These are phyloP conservation scores for Yamadazyma diddensiae DNA, from an alignment of 1,139 yeast genomes.

Conservation along the genomic window DNA sequence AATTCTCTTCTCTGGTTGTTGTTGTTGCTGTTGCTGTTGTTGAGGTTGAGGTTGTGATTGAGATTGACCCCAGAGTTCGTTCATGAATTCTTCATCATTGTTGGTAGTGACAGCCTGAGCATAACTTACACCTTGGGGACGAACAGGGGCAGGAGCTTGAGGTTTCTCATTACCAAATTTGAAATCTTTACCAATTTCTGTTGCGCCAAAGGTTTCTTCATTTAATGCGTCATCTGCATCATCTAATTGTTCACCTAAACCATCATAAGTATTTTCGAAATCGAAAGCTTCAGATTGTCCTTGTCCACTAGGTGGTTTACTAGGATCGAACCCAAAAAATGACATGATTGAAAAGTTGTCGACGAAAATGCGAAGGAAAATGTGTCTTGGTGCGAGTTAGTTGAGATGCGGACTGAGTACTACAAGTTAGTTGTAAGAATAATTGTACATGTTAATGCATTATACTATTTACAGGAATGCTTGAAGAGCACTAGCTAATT, in stretches of 20 bases:
- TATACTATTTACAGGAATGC: conserved; percentile 34
- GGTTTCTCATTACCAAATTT: conserved; percentile 51
- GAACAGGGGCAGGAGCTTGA: conserved; percentile 16
- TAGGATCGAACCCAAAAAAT: conserved; percentile 55
- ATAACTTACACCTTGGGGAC: conserved; percentile 45
- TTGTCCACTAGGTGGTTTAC: conserved; percentile 26
- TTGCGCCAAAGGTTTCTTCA: conserved; percentile 83
- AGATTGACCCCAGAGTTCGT: conserved; percentile 44
- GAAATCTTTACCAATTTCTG: conserved; percentile 65
- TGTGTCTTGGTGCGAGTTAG: too few species aligned
- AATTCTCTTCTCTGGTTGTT: conserved; percentile 38
- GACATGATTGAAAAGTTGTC: conserved; percentile 32
- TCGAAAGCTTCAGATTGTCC: conserved; percentile 44
- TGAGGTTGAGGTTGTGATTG: conserved; percentile 8
- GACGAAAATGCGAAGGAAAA: conserved; percentile 10
- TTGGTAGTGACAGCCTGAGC: conserved; percentile 53
- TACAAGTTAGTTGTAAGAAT: too few species aligned
- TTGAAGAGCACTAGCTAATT: conserved; percentile 75
- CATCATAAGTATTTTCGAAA: conserved; percentile 83
- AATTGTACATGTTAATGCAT: too few species aligned
- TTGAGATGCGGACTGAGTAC: too few species aligned
- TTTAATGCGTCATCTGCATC: conserved; percentile 82
- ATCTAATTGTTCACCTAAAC: conserved; percentile 63
- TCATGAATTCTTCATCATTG: conserved; percentile 50
- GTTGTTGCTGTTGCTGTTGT: conserved; percentile 3